Conservation (phyloP, 2,329 filamentous ascomycete genomes). For the Fusarium sp. region DNA sequence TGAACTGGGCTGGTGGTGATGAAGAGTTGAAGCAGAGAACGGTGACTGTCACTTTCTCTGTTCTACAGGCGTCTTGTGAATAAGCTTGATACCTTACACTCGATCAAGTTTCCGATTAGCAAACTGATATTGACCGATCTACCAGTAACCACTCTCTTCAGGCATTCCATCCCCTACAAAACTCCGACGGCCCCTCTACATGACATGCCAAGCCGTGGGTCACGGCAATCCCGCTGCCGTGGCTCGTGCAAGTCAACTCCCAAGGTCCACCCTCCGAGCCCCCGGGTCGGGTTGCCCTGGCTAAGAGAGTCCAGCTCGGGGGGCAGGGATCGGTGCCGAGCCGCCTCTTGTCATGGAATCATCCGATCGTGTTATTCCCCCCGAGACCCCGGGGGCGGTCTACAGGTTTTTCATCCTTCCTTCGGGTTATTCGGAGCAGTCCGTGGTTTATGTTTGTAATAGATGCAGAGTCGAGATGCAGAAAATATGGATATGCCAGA, state of each 20-base stretch:
- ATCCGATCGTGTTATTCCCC: neutral
- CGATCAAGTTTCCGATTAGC: neutral
- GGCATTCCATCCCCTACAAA: neutral
- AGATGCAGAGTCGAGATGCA: neutral
- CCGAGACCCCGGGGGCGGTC: neutral
- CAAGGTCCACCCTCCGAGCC: neutral
- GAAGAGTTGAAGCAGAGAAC: neutral
- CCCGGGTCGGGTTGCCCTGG: constrained; percentile 3
- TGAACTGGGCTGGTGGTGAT: neutral
- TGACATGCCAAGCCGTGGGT: neutral
- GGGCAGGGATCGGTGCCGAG: neutral
- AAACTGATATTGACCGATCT: neutral
- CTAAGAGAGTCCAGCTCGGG: neutral
- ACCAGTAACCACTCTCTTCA: neutral
- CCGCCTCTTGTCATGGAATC: neutral
- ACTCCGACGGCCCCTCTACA: neutral
- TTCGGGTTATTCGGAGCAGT: neutral
- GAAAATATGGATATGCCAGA: neutral
- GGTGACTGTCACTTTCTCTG: neutral
- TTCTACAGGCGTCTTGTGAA: neutral
- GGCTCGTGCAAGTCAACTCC: neutral
- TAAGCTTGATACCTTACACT: neutral
- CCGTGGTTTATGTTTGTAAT: neutral
- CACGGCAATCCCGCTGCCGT: neutral
- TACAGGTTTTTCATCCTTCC: neutral